These are phyloP conservation scores for Dryas alaskensis DNA, from an alignment of 306 rosid genomes.

Conservation along the genomic window DNA sequence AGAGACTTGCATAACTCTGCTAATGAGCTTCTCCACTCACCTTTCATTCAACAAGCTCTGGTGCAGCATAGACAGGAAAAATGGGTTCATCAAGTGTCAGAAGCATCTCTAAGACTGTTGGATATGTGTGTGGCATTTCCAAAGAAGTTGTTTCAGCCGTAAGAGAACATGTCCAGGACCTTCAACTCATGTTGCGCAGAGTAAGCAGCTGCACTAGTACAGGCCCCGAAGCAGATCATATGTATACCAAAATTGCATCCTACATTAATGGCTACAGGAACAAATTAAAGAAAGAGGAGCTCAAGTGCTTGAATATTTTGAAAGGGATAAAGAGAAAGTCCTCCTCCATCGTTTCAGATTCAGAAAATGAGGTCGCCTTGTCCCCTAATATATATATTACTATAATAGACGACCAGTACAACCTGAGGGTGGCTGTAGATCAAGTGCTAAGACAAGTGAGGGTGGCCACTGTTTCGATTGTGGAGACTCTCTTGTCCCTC, in stretches of 20 bases:
- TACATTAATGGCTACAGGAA: slow-evolving; percentile 40
- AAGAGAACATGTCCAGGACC: slow-evolving; percentile 54
- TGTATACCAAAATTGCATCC: slow-evolving; percentile 32
- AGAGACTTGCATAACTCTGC: slow-evolving; percentile 53
- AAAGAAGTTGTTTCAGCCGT: slow-evolving; percentile 53
- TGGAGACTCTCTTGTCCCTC: slow-evolving; percentile 52
- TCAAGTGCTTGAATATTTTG: slow-evolving; percentile 49
- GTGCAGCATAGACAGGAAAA: slow-evolving; percentile 38
- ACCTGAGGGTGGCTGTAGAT: slow-evolving; percentile 50
- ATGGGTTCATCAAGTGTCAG: slow-evolving; percentile 49
- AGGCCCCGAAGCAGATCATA: slow-evolving; percentile 21
- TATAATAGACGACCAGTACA: slow-evolving; percentile 6
- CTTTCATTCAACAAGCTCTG: slow-evolving; percentile 42
- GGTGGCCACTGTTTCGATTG: slow-evolving; percentile 39
- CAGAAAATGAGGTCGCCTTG: neutral
- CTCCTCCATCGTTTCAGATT: neutral
- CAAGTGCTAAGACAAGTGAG: slow-evolving; percentile 47
- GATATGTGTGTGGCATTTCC: slow-evolving; percentile 54
- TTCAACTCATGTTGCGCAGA: slow-evolving; percentile 44
- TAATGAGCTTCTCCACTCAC: slow-evolving; percentile 51
- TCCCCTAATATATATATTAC: slow-evolving; percentile 7
- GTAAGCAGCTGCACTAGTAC: slow-evolving; percentile 18
- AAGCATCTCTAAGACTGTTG: slow-evolving; percentile 53
- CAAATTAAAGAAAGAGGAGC: slow-evolving; percentile 52
- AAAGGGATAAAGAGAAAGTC: slow-evolving; percentile 37